Conservation (phyloP, 2,329 filamentous ascomycete genomes). For the Beauveria sp. region DNA sequence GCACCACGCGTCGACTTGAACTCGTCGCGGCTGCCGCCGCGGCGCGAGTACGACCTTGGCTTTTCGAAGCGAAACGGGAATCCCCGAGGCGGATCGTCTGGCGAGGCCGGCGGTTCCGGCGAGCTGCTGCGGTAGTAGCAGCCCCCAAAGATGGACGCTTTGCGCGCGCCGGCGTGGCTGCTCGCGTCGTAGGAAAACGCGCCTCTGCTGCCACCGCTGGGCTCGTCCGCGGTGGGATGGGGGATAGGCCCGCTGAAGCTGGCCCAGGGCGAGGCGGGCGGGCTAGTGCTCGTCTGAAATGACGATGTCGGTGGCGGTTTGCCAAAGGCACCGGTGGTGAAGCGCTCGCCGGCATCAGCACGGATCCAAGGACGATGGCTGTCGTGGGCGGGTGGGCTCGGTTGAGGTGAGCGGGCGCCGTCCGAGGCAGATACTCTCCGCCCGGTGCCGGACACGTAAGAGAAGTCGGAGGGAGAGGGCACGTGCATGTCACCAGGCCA, state of each 20-base stretch:
- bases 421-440: not conserved
- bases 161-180: no score
- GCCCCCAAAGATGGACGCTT: not conserved
- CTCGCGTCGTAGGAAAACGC: not conserved
- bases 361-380: not conserved
- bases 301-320: not conserved
- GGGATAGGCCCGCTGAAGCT: conserved; percentile 1
- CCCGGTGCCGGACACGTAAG: not conserved
- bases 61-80: not conserved
- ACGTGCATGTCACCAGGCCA: not conserved
- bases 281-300: not conserved
- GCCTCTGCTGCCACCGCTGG: not conserved
- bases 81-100: not conserved
- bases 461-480: not conserved
- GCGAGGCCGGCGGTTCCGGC: not conserved
- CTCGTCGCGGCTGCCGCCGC: not conserved
- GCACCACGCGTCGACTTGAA: conserved; percentile 5
- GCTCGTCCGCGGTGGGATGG: not conserved
- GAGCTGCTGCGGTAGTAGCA: not conserved
- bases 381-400: not conserved
- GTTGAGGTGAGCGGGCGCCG: not conserved
- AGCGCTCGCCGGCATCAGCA: not conserved
- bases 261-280: not conserved
- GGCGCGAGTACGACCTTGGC: not conserved
- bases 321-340: conserved; percentile 4